phyloP scores from a whole-genome alignment of 2,329 filamentous ascomycete species.

The Plectosphaerella cucumerina region DNA sequence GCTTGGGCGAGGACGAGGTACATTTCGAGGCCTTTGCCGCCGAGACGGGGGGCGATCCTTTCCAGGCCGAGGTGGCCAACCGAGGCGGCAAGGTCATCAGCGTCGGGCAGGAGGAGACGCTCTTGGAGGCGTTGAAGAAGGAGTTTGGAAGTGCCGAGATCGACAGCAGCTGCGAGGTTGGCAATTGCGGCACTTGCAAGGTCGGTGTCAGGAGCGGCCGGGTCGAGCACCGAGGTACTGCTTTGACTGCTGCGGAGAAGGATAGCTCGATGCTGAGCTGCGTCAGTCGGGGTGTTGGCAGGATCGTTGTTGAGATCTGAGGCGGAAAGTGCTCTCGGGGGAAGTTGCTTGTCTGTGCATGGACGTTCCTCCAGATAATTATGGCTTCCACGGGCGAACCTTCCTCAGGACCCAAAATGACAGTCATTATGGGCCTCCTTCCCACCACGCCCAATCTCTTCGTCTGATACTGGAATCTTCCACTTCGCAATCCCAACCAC shows the following conservation, averaged over 20 bases:
- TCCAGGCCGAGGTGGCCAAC: constrained; percentile 50
- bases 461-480: too few species aligned
- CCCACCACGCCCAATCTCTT: too few species aligned
- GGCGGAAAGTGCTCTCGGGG: too few species aligned
- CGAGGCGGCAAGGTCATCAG: constrained; percentile 31
- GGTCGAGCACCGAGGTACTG: constrained; percentile 46
- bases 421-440: too few species aligned
- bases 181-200: constrained; percentile 51
- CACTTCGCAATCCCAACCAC: too few species aligned
- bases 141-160: constrained; percentile 35
- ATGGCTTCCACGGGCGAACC: too few species aligned
- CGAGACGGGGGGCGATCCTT: constrained; percentile 52
- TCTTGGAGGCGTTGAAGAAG: constrained; percentile 42
- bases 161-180: constrained; percentile 47
- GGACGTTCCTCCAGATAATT: too few species aligned
- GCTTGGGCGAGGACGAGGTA: constrained; percentile 45
- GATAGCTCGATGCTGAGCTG: constrained; percentile 41
- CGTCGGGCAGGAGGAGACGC: constrained; percentile 43
- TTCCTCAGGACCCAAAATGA: too few species aligned
- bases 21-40: constrained; percentile 59
- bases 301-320: constrained; percentile 43
- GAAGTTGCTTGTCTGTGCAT: too few species aligned
- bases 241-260: constrained; percentile 41
- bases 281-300: constrained; percentile 47
- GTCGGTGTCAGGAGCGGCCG: constrained; percentile 34